These are phyloP conservation scores for Pisolithus marmoratus DNA, from an alignment of 768 basidiomycete species.

Conservation along the genomic window DNA sequence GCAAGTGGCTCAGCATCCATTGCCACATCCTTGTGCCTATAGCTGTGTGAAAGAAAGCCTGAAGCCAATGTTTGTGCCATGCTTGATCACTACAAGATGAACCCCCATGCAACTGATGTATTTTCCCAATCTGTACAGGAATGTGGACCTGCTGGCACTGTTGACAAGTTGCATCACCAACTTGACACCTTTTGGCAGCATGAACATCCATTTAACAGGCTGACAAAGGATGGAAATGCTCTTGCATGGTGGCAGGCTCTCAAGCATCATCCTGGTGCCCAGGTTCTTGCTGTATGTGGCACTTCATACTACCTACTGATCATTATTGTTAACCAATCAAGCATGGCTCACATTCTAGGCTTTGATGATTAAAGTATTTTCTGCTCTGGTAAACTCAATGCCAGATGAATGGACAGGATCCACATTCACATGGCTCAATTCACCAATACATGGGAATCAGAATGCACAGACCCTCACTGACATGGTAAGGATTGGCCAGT, in stretches of 20 bases:
- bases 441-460: constrained; percentile 10
- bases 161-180: background rate
- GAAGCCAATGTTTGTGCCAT: background rate
- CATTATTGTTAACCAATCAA: background rate
- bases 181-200: background rate
- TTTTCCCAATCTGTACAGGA: background rate
- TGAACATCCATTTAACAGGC: background rate
- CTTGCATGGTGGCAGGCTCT: background rate
- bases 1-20: too few species aligned
- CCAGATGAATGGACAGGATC: constrained; percentile 22
- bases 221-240: background rate
- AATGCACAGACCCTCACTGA: background rate
- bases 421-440: constrained; percentile 22
- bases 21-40: too few species aligned
- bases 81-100: background rate
- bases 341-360: constrained; percentile 9
- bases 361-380: constrained; percentile 19
- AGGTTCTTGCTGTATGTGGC: constrained; percentile 2
- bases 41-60: too few species aligned
- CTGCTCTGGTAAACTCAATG: constrained; percentile 24
- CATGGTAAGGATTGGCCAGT: background rate
- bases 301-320: background rate
- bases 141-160: background rate
- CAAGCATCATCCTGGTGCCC: background rate
- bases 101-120: background rate